phyloP scores from a whole-genome alignment of 257 asterid species.

The Solanum etuberosum region DNA sequence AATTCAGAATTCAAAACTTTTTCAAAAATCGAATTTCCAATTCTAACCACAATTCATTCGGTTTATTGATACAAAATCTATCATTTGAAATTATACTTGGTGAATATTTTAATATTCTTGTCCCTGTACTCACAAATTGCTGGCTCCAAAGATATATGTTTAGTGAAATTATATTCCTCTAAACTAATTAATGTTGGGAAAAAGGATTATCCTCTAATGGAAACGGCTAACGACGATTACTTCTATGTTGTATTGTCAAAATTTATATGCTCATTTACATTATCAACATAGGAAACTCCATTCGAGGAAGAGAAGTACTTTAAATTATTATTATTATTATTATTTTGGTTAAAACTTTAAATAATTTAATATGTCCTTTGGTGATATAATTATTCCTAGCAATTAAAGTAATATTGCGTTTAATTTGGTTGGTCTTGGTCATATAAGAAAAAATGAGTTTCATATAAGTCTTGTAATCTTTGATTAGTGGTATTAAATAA shows the following conservation, averaged over 20 bases:
- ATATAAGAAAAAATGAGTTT: neutral
- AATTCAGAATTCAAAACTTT: neutral
- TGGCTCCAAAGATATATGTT: neutral
- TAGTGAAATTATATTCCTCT: neutral
- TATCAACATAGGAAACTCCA: neutral
- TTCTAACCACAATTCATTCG: neutral
- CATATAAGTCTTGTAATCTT: no score
- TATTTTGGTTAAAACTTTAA: no score
- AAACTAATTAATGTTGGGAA: neutral
- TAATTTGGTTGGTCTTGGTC: neutral
- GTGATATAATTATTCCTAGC: neutral
- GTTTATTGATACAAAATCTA: neutral
- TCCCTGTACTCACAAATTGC: neutral
- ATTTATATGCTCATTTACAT: neutral
- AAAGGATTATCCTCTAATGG: neutral
- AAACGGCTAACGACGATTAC: neutral
- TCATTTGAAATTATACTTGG: accelerated
- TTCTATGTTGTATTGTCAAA: neutral
- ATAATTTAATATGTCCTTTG: neutral
- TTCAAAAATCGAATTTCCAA: accelerated
- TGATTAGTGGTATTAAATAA: no score
- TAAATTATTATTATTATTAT: no score
- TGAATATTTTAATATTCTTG: neutral
- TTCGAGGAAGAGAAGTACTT: neutral
- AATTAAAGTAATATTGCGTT: neutral